phyloP scores from a whole-genome alignment of 441 rosid genomes.

The Isatis lusitanica region DNA sequence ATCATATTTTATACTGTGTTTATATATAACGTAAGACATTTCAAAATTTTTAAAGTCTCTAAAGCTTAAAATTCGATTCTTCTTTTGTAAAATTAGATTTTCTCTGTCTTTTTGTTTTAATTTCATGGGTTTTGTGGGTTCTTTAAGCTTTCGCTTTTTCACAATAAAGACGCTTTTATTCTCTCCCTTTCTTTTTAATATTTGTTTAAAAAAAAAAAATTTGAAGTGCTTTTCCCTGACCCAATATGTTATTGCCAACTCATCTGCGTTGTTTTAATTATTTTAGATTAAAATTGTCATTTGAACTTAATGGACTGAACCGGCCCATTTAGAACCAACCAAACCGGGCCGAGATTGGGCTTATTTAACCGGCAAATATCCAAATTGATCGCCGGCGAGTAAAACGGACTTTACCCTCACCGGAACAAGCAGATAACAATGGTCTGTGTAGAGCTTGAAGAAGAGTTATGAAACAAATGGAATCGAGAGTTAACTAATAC shows the following conservation, averaged over 20 bases:
- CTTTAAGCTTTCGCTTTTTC: neutral
- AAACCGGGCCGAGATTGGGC: neutral
- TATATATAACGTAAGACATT: neutral
- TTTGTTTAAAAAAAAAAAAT: neutral
- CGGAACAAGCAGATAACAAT: conserved; percentile 7
- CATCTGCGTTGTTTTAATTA: neutral
- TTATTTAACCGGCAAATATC: neutral
- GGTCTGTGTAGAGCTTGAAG: neutral
- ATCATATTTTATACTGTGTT: neutral
- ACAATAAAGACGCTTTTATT: conserved; percentile 7
- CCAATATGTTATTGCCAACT: neutral
- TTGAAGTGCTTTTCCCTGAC: neutral
- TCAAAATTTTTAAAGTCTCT: conserved; percentile 12
- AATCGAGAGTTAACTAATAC: neutral
- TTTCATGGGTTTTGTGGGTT: conserved; percentile 10
- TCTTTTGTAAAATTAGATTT: conserved; percentile 14
- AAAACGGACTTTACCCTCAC: neutral
- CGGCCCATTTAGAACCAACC: neutral
- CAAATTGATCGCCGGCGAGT: conserved; percentile 19
- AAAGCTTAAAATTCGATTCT: conserved; percentile 22
- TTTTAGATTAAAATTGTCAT: neutral
- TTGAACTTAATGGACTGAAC: neutral
- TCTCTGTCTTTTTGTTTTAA: conserved; percentile 2
- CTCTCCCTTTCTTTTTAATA: neutral
- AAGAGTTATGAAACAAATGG: neutral